Evolutionary conservation across 257 asterid genomes (phyloP), one percentile per base, ranked within the genome.

Genomic region (Capsicum baccatum): DNA sequence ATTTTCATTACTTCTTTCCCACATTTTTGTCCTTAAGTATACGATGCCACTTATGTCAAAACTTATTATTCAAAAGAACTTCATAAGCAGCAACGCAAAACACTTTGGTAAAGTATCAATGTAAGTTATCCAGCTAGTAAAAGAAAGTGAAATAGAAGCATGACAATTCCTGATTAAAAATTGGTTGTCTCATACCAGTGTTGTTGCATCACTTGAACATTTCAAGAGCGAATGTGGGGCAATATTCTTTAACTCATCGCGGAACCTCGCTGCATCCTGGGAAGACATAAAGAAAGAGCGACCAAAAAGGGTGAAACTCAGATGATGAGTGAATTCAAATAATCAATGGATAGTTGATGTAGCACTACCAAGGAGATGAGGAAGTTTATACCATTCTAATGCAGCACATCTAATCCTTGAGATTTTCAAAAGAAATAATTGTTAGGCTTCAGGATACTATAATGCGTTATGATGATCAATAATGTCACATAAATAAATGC

Each of bases 161-260:
- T 69, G 78, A 69, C 12, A 68, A 69, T 39, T 71, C 58, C 17
- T 44, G 57, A 79, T 42, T 16, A 60, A 73, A 71, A 6, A n/a
- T 39, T 39, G 44, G 44, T 39, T 39, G 44, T 39, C 5, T 39
- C 89, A 81, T 93, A 94, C 98, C 96, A 91, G 86, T 70, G 98
- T 94, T 52, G 94, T 90, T 48, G 93, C 94, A 85, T 94, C 97
- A 89, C 98, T 94, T 11, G 97, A 88, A 89, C 97, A 92, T 84
- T 91, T 92, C 92, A 94, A 85, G 70, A 93, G 93, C 88, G 91
- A 87, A 79, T 87, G 87, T 4, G 96, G 98, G 8, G 92, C 92
- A 74, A 94, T 90, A 87, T 92, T 92, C 84, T 89, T 90, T 71
- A 94, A 87, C 87, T 92, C 93, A 59, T 93, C 92, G 12, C 92